Evolutionary conservation across 2,329 filamentous ascomycete genomes (phyloP).

Genomic region (Polytolypa hystricis): DNA sequence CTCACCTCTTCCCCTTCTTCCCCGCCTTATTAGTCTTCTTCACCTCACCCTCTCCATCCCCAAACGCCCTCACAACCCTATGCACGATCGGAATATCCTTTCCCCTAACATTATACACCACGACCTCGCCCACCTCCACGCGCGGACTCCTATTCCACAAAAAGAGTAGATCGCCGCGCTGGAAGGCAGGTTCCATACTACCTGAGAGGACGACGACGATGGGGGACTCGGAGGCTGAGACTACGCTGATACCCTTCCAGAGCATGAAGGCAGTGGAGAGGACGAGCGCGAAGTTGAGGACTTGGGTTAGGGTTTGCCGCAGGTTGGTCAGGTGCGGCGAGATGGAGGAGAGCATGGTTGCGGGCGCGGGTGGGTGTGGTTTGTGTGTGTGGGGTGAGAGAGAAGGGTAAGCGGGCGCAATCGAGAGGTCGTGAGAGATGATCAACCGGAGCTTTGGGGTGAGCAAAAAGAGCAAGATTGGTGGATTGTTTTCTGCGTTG

Average conservation of each 20-base stretch:
- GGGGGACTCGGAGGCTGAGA: constrained; percentile 60
- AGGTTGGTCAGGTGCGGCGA: constrained; percentile 50
- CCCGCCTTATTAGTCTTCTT: constrained; percentile 27
- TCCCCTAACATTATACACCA: constrained; percentile 74
- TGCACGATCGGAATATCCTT: constrained; percentile 99
- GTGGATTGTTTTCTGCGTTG: no score
- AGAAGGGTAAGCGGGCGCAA: constrained; percentile 43
- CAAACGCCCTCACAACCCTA: constrained; percentile 63
- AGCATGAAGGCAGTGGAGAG: constrained; percentile 91
- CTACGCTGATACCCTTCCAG: constrained; percentile 78
- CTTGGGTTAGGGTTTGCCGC: constrained; percentile 67
- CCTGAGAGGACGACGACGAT: constrained; percentile 57
- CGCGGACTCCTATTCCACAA: constrained; percentile 51
- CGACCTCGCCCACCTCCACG: constrained; percentile 59
- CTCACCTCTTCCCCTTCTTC: constrained; percentile 6
- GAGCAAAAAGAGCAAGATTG: no score
- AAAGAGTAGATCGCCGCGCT: constrained; percentile 53
- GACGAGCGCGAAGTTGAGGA: constrained; percentile 84
- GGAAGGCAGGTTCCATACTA: constrained; percentile 58
- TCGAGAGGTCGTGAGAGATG: constrained; percentile 10
- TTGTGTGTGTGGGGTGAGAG: constrained; percentile 23
- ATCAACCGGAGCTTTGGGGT: no score
- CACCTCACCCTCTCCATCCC: constrained; percentile 30
- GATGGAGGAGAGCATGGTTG: constrained; percentile 56
- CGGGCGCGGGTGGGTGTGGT: constrained; percentile 15